phyloP scores from a whole-genome alignment of 768 basidiomycete genomes.

The Agrocybe praecox region DNA sequence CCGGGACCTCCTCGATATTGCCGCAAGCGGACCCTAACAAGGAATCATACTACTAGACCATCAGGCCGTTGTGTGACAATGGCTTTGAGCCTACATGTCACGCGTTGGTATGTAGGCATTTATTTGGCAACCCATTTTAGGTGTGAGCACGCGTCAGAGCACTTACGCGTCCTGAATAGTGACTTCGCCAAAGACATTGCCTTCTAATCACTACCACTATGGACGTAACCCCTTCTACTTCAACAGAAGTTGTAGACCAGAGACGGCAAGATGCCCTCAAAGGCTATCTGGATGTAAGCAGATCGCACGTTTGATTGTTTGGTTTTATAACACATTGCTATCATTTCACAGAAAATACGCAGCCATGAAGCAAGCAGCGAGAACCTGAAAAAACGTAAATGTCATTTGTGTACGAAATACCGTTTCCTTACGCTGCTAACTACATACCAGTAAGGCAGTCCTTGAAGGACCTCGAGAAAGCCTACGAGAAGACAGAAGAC shows the following conservation, averaged over 20 bases:
- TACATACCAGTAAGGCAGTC: slow-evolving; percentile 77
- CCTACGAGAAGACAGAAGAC: slow-evolving; percentile 94
- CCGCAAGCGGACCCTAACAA: slow-evolving; percentile 33
- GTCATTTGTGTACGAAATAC: background rate
- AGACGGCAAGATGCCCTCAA: slow-evolving; percentile 75
- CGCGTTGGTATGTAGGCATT: background rate
- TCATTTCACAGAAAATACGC: slow-evolving; percentile 80
- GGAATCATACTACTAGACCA: slow-evolving; percentile 48
- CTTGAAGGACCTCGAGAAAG: slow-evolving; percentile 85
- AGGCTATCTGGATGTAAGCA: slow-evolving; percentile 70
- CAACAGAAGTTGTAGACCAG: slow-evolving; percentile 66
- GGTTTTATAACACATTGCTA: background rate
- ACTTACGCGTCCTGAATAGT: slow-evolving; percentile 40
- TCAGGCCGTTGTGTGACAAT: slow-evolving; percentile 26
- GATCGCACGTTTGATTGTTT: background rate
- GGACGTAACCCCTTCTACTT: slow-evolving; percentile 54
- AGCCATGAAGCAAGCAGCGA: slow-evolving; percentile 87
- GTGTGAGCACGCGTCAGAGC: slow-evolving; percentile 28
- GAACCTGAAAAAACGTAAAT: slow-evolving; percentile 87
- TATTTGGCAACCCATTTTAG: background rate
- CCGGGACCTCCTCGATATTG: slow-evolving; percentile 75
- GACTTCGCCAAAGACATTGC: slow-evolving; percentile 4
- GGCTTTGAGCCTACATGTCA: background rate
- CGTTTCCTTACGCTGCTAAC: background rate
- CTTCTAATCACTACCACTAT: slow-evolving; percentile 29